Percentiles rank a stretch among this genome's conserved stretches.
phyloP scores from a whole-genome alignment of 2,329 filamentous ascomycete genomes.

The Didymella exigua region DNA sequence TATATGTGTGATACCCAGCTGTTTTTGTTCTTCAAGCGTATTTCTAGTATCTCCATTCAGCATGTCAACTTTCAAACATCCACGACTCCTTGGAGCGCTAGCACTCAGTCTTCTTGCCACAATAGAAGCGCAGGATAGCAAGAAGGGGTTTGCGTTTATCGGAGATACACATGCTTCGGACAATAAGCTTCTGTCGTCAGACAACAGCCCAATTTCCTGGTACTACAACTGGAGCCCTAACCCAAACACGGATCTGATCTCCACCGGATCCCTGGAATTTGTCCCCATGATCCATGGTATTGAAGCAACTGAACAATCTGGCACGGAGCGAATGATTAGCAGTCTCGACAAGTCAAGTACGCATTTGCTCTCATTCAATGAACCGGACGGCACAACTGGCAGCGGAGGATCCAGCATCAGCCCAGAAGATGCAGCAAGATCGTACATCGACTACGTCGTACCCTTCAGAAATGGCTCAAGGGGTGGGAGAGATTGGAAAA shows the following conservation, averaged over 20 bases:
- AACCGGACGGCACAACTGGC: slow-evolving; percentile 67
- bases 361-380: slow-evolving; percentile 77
- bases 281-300: slow-evolving; percentile 82
- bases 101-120: slow-evolving; percentile 19
- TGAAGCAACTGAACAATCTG: slow-evolving; percentile 45
- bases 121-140: slow-evolving; percentile 53
- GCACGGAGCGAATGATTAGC: slow-evolving; percentile 65
- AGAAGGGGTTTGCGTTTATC: slow-evolving; percentile 76
- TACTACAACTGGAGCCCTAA: slow-evolving; percentile 78
- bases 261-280: slow-evolving; percentile 65
- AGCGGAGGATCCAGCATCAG: slow-evolving; percentile 69
- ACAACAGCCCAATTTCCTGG: slow-evolving; percentile 71
- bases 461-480: slow-evolving; percentile 64
- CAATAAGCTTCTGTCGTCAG: slow-evolving; percentile 69
- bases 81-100: slow-evolving; percentile 2
- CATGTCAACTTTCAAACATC: slow-evolving; percentile 5
- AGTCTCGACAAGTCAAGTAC: slow-evolving; percentile 63
- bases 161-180: slow-evolving; percentile 59
- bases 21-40: not conserved
- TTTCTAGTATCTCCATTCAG: not conserved
- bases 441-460: slow-evolving; percentile 74
- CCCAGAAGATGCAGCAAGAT: slow-evolving; percentile 66
- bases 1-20: not conserved
- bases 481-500: slow-evolving; percentile 58
- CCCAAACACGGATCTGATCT: slow-evolving; percentile 60